Base-by-base conservation (phyloP, 805 yeast genomes). In the Wickerhamiella sergipiensis region DNA sequence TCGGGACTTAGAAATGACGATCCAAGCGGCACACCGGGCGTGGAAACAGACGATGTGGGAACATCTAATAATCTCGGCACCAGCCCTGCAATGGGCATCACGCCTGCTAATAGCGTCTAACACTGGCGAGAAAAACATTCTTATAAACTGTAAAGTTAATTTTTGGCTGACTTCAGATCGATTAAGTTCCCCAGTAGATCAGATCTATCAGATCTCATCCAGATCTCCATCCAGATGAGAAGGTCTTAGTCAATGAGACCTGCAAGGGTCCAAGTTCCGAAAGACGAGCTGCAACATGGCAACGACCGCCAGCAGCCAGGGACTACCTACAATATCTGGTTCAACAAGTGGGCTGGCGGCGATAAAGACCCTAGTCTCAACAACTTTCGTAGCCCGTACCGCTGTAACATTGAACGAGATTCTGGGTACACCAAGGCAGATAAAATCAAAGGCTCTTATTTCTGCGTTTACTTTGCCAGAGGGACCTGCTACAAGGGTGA, bases 391-490 rank as follows among this genome's bases (percentile, higher is more conserved):
- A 62, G 67, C 76, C 79, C 75, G 33, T 79, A 75, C 58, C 68
- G 80, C 52, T 79, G 90, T 47, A 69, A 80, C 54, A 71, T 83
- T 8, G 71, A 63, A 13, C 61, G 64, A 46, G 96, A 90, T 60
- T 65, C 85, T 0, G 97, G 97, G 0, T 75, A 74, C 52, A 90
- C 97, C 0, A 71, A 68, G 50, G 94, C 88, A 1, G 81, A 78
- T 54, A 71, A 71, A 46, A 67, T 71, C 21, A 61, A 65, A 0
- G 64, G 69, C 2, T 68, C 71, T 15, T 80, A 71, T 48, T 75
- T 87, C 49, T 90, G 98, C 62, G 61, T 90, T 2, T 86, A 81
- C 68, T 90, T 86, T 68, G 90, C 95, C 2, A 78, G 89, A 47
- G 97, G 97, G 0, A 76, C 85, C 64, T 90, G 98, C 61, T 76